phyloP scores from a whole-genome alignment of 495 filamentous ascomycete genomes.

The Lophiotrema nucula region DNA sequence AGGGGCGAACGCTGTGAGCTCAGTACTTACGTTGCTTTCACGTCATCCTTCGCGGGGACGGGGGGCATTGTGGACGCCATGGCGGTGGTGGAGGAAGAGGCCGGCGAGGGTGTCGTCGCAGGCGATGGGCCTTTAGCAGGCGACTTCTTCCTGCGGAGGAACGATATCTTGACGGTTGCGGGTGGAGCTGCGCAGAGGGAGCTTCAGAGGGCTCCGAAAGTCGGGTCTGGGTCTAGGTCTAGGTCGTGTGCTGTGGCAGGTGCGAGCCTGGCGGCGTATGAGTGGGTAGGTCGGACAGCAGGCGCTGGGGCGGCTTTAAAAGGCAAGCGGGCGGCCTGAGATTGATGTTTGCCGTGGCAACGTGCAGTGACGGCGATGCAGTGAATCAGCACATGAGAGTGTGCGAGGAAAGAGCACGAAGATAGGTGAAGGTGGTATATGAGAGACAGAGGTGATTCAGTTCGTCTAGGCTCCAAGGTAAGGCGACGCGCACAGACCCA shows the following conservation, averaged over 20 bases:
- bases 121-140: conserved; percentile 29
- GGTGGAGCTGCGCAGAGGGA: not conserved
- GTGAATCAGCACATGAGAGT: not conserved
- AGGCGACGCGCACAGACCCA: too few species aligned
- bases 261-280: not conserved
- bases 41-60: conserved; percentile 74
- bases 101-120: conserved; percentile 8
- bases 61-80: conserved; percentile 38
- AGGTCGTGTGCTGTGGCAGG: too few species aligned
- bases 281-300: not conserved
- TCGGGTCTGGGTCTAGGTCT: too few species aligned
- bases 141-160: conserved; percentile 31
- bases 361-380: not conserved
- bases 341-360: not conserved
- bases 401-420: too few species aligned
- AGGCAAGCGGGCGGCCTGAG: not conserved
- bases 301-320: not conserved
- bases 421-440: too few species aligned
- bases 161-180: conserved; percentile 13
- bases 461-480: too few species aligned
- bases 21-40: conserved; percentile 71
- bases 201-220: not conserved
- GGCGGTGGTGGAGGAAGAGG: not conserved
- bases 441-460: too few species aligned
- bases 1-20: not conserved